Evolutionary conservation across 2,329 filamentous ascomycete genomes (phyloP), one percentile per base, ranked within the genome.

Genomic region (Epichloe amarillans): DNA sequence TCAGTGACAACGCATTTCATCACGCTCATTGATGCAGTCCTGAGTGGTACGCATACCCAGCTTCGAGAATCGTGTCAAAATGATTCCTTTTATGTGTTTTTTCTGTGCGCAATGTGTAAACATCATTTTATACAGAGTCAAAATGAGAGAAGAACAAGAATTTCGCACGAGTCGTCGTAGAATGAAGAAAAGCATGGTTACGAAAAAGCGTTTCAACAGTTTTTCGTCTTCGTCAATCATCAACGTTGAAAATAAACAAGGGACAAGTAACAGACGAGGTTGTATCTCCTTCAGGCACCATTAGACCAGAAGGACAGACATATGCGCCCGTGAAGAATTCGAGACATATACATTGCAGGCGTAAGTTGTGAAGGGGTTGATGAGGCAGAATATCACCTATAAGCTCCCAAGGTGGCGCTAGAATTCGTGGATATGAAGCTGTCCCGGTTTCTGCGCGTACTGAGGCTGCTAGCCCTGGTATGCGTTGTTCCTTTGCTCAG

Each of bases 401-500:
- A 75, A 52, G 65, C 62, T 55, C 69, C 66, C 14, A 68, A 65
- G 37, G 69, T 64, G 51, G 69, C 64, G 17, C 67, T 64, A 33
- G 73, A 69, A 43, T 51, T 55, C 42, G 61, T 53, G 17, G 58
- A 55, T 47, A 60, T 56, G 50, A 65, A 66, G 56, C 69, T 72
- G 50, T 72, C 70, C 49, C 74, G 70, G 47, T 69, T 69, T 49
- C 68, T 60, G 56, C 70, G 63, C 40, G 63, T 63, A 54, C 66
- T 71, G 50, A 77, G 60, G 57, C 73, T 80, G 53, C 66, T 68
- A 5, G 68, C 66, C 51, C 76, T 69, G 52, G 64, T 67, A 37
- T 74, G 61, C 53, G 71, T 57, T 6, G 67, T 61, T 14, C 64
- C 64, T 49, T 71, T 71, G 14, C 69, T 67, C 26, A 74, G 61